Evolutionary conservation across 2,329 filamentous ascomycete species (phyloP).

Genomic region (Elsinoe batatas): DNA sequence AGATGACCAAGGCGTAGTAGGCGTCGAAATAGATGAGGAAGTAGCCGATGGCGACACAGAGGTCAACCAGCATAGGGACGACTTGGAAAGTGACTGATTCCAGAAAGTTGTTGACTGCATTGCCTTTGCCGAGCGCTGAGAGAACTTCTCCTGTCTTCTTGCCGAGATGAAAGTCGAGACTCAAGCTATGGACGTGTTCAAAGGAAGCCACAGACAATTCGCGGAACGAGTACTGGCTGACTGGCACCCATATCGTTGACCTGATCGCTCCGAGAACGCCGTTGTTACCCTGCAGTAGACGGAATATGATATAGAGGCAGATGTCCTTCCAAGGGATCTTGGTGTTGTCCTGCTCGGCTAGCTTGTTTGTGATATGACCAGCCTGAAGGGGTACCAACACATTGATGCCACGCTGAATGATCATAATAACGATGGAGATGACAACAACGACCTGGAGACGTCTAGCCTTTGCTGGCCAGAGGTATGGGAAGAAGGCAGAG

Average conservation of each 20-base stretch:
- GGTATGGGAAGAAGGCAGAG: conserved; percentile 86
- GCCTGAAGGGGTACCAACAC: conserved; percentile 76
- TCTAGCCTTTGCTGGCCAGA: conserved; percentile 80
- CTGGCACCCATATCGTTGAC: conserved; percentile 86
- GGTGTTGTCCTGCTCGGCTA: conserved; percentile 46
- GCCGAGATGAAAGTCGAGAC: conserved; percentile 89
- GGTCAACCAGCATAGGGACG: conserved; percentile 85
- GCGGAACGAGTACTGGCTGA: conserved; percentile 93
- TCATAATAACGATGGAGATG: conserved; percentile 69
- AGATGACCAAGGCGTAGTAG: conserved; percentile 81
- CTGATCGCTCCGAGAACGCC: conserved; percentile 76
- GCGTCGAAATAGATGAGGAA: conserved; percentile 72
- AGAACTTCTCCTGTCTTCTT: conserved; percentile 95
- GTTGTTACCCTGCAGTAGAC: conserved; percentile 78
- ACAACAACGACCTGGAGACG: conserved; percentile 69
- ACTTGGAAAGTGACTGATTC: conserved; percentile 96
- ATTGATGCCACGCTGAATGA: conserved; percentile 75
- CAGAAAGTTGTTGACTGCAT: conserved; percentile 89
- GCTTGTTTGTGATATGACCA: conserved; percentile 64
- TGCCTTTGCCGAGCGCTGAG: conserved; percentile 91
- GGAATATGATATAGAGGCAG: conserved; percentile 64
- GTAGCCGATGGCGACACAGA: conserved; percentile 74
- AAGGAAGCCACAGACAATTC: conserved; percentile 91
- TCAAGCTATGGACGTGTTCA: conserved; percentile 91
- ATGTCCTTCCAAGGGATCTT: conserved; percentile 65